Percentiles rank a stretch among this genome's conserved stretches.
phyloP scores from a whole-genome alignment of 768 basidiomycete species.

The Tephrocybe sp. region DNA sequence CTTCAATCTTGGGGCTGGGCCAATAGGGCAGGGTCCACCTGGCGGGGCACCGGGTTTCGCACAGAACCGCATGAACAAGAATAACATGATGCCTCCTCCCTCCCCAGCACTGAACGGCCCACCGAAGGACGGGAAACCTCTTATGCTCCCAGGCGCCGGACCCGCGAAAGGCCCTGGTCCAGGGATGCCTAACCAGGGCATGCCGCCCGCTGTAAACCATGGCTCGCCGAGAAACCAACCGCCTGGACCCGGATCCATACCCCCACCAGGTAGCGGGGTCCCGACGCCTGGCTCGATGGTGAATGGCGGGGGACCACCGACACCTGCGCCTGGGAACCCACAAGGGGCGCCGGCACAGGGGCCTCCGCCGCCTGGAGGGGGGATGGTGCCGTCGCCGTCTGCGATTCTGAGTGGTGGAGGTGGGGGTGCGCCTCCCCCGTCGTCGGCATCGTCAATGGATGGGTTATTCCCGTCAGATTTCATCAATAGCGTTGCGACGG shows the following conservation, averaged over 20 bases:
- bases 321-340: constrained; percentile 22
- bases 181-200: constrained; percentile 27
- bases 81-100: constrained; percentile 50
- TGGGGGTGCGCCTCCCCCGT: constrained; percentile 2
- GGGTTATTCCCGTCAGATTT: constrained; percentile 35
- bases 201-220: constrained; percentile 22
- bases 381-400: constrained; percentile 22
- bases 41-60: constrained; percentile 19
- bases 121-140: constrained; percentile 24
- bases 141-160: constrained; percentile 1
- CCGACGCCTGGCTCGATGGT: constrained; percentile 21
- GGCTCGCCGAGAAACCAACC: constrained; percentile 41
- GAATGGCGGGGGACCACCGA: constrained; percentile 26
- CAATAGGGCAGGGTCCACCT: constrained; percentile 19
- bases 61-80: constrained; percentile 28
- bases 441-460: constrained; percentile 14
- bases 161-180: constrained; percentile 20
- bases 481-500: constrained; percentile 38
- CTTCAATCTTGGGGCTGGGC: constrained; percentile 34
- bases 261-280: constrained; percentile 3
- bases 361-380: constrained; percentile 7
- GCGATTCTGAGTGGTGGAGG: constrained; percentile 22
- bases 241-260: not conserved
- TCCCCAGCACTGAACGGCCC: constrained; percentile 41
- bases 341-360: constrained; percentile 3